Evolutionary conservation across 2,329 filamentous ascomycete genomes (phyloP).

Genomic region (Colletotrichum endophyticum): DNA sequence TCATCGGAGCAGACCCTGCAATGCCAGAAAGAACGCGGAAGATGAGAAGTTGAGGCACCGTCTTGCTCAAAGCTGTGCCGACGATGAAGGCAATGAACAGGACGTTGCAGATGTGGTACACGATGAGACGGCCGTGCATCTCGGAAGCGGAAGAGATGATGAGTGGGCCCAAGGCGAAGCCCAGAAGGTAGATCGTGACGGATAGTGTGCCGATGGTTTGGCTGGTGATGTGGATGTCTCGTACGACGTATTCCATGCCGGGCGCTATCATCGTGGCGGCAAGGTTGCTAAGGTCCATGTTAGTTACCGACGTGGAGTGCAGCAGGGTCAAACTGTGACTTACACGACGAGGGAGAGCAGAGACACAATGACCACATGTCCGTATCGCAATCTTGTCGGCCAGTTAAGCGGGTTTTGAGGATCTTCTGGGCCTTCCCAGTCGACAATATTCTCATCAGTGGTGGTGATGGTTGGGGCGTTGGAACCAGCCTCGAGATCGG

Average conservation of each 20-base stretch:
- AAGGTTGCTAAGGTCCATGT: not conserved
- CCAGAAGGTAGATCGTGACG: constrained; percentile 68
- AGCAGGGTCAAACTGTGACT: not conserved
- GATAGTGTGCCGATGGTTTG: constrained; percentile 53
- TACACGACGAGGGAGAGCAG: not conserved
- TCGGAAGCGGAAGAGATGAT: constrained; percentile 51
- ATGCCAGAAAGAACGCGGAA: constrained; percentile 34
- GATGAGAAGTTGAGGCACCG: constrained; percentile 31
- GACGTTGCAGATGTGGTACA: constrained; percentile 33
- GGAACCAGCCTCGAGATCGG: not conserved
- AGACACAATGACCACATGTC: constrained; percentile 38
- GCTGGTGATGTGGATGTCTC: constrained; percentile 52
- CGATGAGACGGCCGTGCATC: constrained; percentile 34
- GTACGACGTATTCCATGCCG: constrained; percentile 53
- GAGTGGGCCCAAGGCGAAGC: constrained; percentile 63
- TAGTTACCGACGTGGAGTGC: not conserved
- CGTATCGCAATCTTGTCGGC: constrained; percentile 38
- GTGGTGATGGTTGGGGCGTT: not conserved
- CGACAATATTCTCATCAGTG: constrained; percentile 42
- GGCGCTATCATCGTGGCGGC: constrained; percentile 64
- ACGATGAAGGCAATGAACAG: constrained; percentile 34
- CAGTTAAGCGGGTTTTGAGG: constrained; percentile 67
- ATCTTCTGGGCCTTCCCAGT: constrained; percentile 64
- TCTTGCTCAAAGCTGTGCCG: constrained; percentile 29
- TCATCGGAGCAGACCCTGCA: constrained; percentile 28